Evolutionary conservation across 2,329 filamentous ascomycete species (phyloP).

Genomic region (Fusarium praegraminearum): DNA sequence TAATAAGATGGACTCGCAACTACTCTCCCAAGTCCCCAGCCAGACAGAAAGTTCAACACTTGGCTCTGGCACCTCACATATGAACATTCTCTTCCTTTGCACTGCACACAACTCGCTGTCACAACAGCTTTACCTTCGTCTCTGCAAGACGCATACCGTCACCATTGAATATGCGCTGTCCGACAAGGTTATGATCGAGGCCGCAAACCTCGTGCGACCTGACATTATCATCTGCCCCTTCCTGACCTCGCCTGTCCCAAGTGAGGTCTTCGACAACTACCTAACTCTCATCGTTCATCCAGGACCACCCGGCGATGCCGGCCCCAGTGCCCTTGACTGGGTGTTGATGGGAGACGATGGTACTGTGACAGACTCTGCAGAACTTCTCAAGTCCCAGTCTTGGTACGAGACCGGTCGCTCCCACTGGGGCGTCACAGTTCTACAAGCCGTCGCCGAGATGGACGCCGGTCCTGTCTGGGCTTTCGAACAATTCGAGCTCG

Average conservation of each 20-base stretch:
- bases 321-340: constrained; percentile 35
- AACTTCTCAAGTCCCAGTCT: constrained; percentile 21
- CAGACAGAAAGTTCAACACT: neutral
- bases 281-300: constrained; percentile 34
- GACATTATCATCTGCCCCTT: constrained; percentile 33
- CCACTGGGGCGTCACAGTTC: constrained; percentile 37
- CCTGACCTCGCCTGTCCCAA: constrained; percentile 23
- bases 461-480: constrained; percentile 37
- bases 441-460: constrained; percentile 35
- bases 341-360: constrained; percentile 35
- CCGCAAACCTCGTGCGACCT: constrained; percentile 19
- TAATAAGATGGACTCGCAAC: neutral
- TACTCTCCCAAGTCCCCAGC: neutral
- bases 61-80: constrained; percentile 1
- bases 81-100: constrained; percentile 37
- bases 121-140: constrained; percentile 28
- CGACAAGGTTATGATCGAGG: constrained; percentile 31
- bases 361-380: constrained; percentile 6
- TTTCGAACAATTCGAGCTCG: constrained; percentile 33
- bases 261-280: constrained; percentile 21
- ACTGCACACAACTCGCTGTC: constrained; percentile 37
- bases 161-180: constrained; percentile 37
- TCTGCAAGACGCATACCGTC: constrained; percentile 16
- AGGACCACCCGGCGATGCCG: constrained; percentile 32
- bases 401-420: constrained; percentile 29